phyloP scores from a whole-genome alignment of 768 basidiomycete species.

The Rubroboletus pulcherrimus region DNA sequence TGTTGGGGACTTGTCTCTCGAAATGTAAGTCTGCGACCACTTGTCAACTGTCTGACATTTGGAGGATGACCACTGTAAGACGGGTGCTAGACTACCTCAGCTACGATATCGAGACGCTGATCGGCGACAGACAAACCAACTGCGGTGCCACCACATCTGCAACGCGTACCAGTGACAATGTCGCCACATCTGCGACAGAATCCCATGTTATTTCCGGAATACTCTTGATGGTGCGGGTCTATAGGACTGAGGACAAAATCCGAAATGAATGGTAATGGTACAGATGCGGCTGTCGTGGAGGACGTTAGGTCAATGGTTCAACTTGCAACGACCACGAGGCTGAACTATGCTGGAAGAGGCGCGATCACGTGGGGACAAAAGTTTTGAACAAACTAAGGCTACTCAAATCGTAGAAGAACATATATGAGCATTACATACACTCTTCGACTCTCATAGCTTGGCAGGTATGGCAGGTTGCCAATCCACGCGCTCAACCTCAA shows the following conservation, averaged over 20 bases:
- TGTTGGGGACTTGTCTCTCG: constrained; percentile 48
- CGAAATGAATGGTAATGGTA: background rate
- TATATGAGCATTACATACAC: background rate
- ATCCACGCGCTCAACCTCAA: constrained; percentile 59
- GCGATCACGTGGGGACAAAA: constrained; percentile 19
- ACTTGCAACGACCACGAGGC: constrained; percentile 9
- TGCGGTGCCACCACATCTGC: constrained; percentile 75
- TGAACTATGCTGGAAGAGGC: background rate
- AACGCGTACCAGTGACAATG: constrained; percentile 66
- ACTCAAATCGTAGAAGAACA: background rate
- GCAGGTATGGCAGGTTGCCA: constrained; percentile 48
- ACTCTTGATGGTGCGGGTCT: background rate
- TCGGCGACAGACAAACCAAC: constrained; percentile 56
- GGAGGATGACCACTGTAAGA: constrained; percentile 55
- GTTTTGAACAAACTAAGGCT: background rate
- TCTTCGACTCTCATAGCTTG: constrained; percentile 22
- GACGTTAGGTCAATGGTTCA: constrained; percentile 2
- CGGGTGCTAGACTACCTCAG: constrained; percentile 49
- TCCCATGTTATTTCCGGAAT: constrained; percentile 47
- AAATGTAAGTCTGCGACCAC: constrained; percentile 80
- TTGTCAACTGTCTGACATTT: constrained; percentile 51
- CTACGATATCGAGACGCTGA: background rate
- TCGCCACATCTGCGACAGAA: constrained; percentile 86
- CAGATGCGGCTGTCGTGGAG: background rate
- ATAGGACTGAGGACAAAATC: background rate